Evolutionary conservation across 768 basidiomycete genomes (phyloP).

Genomic region (Mrakia frigida): DNA sequence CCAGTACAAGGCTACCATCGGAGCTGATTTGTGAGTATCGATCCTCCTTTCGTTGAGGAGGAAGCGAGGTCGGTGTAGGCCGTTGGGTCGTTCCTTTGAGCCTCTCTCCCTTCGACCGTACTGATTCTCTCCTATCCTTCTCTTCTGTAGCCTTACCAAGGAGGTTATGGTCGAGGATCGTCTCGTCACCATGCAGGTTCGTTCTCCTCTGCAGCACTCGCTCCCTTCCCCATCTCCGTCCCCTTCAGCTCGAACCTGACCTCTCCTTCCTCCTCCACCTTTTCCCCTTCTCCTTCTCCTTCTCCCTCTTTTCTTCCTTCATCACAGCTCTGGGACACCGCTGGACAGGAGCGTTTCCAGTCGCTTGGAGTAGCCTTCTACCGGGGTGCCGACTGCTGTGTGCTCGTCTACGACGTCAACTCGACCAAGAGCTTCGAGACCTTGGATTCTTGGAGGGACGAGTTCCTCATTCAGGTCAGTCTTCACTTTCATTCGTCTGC

Average conservation of each 20-base stretch:
- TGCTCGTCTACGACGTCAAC: constrained; percentile 98
- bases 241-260: background rate
- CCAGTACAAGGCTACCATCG: constrained; percentile 92
- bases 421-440: constrained; percentile 91
- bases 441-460: constrained; percentile 97
- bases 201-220: constrained; percentile 34
- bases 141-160: constrained; percentile 72
- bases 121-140: background rate
- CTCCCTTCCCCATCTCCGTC: constrained; percentile 6
- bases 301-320: constrained; percentile 12
- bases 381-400: constrained; percentile 97
- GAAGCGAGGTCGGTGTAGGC: background rate
- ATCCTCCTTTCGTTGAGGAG: background rate
- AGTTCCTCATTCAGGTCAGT: constrained; percentile 75
- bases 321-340: constrained; percentile 94
- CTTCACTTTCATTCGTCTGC: background rate
- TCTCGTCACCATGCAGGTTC: constrained; percentile 95
- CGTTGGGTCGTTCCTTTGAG: background rate
- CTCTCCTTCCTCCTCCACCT: background rate
- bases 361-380: constrained; percentile 98
- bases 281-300: background rate
- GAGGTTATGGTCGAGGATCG: constrained; percentile 98
- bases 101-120: background rate
- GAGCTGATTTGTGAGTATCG: constrained; percentile 35
- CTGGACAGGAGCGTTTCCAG: constrained; percentile 99